phyloP scores from a whole-genome alignment of 768 basidiomycete genomes.

The Psilocybe azurescens region DNA sequence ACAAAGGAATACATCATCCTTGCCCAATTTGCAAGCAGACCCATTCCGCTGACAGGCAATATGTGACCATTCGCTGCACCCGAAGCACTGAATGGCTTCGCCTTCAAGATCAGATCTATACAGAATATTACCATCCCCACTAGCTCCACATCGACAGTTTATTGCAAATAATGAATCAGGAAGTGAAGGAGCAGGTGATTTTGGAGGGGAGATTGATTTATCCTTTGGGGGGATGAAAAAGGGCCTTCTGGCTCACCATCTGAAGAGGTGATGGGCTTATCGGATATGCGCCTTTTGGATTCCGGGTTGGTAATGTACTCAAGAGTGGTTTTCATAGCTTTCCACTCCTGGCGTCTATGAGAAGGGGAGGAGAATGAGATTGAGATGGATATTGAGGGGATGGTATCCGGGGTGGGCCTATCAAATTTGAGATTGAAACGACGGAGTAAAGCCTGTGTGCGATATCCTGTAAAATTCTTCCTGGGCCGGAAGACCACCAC shows the following conservation, averaged over 20 bases:
- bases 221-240: too few relatives aligned
- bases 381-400: too few relatives aligned
- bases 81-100: background rate
- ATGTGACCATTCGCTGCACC: background rate
- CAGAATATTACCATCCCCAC: background rate
- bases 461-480: constrained; percentile 15
- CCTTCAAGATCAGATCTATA: background rate
- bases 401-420: too few relatives aligned
- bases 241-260: too few relatives aligned
- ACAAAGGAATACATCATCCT: background rate
- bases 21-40: background rate
- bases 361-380: too few relatives aligned
- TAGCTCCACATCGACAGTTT: constrained; percentile 1
- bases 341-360: too few relatives aligned
- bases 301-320: too few relatives aligned
- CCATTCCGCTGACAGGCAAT: constrained; percentile 9
- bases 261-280: too few relatives aligned
- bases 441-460: background rate
- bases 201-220: background rate
- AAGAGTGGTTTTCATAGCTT: too few relatives aligned
- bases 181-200: background rate
- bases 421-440: background rate
- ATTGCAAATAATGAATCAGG: background rate
- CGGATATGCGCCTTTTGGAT: too few relatives aligned
- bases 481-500: constrained; percentile 24